phyloP scores from a whole-genome alignment of 2,329 filamentous ascomycete species.

The Penicillium vulpinum region DNA sequence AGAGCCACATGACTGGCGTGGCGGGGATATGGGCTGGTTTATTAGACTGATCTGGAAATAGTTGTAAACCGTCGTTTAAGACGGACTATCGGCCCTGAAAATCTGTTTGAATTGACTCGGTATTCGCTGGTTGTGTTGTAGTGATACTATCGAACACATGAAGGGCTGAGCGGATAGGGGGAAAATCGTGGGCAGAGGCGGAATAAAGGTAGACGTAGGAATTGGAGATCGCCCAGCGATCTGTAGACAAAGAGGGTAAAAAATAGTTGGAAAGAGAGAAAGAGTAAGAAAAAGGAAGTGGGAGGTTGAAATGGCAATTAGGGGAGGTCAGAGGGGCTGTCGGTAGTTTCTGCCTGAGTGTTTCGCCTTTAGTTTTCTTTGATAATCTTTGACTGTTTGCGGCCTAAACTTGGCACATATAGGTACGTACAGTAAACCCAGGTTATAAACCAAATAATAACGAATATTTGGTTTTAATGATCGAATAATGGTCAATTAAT shows the following conservation, averaged over 20 bases:
- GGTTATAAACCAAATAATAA: too few relatives aligned
- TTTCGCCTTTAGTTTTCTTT: constrained; percentile 2
- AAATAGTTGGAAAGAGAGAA: constrained; percentile 7
- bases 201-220: constrained; percentile 7
- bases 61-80: constrained; percentile 16
- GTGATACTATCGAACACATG: constrained; percentile 35
- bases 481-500: too few relatives aligned
- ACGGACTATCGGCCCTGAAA: constrained; percentile 24
- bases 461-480: too few relatives aligned
- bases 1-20: constrained; percentile 47
- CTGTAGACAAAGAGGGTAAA: constrained; percentile 9
- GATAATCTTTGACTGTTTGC: constrained; percentile 2
- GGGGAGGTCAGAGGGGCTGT: constrained; percentile 5
- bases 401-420: not conserved
- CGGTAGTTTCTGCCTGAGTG: constrained; percentile 8
- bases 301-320: constrained; percentile 2
- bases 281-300: not conserved
- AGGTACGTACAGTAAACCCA: too few relatives aligned
- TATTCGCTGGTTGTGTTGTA: constrained; percentile 22
- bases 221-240: constrained; percentile 33
- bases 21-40: constrained; percentile 7
- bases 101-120: constrained; percentile 26
- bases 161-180: constrained; percentile 32
- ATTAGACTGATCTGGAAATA: not conserved
- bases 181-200: constrained; percentile 3